Conservation (phyloP, 1,284 basidiomycete species). For the Rhodotorula sp. region DNA sequence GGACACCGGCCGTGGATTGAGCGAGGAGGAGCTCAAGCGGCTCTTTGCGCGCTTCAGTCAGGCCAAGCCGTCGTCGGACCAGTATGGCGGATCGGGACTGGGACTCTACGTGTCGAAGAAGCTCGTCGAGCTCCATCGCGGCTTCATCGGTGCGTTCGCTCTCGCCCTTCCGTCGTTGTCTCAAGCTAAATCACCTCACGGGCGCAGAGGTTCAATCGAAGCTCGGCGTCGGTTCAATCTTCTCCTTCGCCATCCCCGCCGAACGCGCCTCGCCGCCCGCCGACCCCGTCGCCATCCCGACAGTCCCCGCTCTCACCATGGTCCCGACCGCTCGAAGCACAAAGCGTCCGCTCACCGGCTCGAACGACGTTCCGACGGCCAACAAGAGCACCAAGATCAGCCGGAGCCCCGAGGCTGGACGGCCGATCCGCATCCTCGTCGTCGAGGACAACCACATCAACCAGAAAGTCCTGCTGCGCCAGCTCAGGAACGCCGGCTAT, state of each 20-base stretch:
- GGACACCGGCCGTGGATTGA: conserved; percentile 41
- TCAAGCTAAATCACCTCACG: not conserved
- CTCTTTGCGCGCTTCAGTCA: conserved; percentile 40
- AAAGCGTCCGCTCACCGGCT: not conserved
- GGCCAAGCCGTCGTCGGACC: conserved; percentile 36
- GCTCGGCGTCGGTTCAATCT: conserved; percentile 25
- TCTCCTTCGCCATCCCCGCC: conserved; percentile 25
- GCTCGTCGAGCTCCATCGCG: conserved; percentile 38
- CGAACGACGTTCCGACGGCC: not conserved
- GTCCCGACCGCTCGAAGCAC: not conserved
- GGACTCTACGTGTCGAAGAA: conserved; percentile 32
- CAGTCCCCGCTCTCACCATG: not conserved
- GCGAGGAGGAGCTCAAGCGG: conserved; percentile 15
- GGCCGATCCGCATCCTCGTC: conserved; percentile 4
- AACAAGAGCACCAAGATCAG: too few species aligned
- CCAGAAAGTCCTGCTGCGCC: conserved; percentile 37
- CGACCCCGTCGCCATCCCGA: too few species aligned
- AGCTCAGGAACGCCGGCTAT: conserved; percentile 49
- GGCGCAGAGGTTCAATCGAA: not conserved
- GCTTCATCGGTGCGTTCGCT: conserved; percentile 26
- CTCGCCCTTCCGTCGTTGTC: not conserved
- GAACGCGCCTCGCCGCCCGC: not conserved
- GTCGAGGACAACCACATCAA: conserved; percentile 50
- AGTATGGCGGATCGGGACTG: conserved; percentile 21
- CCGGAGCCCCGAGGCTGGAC: too few species aligned